A percentile compares a stretch with the other conserved stretches of the same genome.
Evolutionary conservation across 441 rosid genomes (phyloP).

Genomic region (Populus trichocarpa): DNA sequence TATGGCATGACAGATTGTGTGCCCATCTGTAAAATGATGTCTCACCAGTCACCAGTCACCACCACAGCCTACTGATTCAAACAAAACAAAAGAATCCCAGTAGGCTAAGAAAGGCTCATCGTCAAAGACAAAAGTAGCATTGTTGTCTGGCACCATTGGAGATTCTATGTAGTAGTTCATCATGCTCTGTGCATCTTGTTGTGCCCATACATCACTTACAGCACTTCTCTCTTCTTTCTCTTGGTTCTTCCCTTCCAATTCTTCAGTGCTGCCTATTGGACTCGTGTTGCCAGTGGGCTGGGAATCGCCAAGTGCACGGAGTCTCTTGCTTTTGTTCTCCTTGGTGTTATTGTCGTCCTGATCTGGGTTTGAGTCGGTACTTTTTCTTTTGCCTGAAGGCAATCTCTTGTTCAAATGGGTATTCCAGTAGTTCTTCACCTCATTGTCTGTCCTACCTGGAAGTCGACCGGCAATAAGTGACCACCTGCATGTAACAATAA

Average conservation of each 20-base stretch:
- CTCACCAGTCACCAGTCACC: background rate
- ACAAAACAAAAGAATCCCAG: conserved; percentile 42
- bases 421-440: conserved; percentile 91
- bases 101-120: conserved; percentile 40
- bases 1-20: conserved; percentile 6
- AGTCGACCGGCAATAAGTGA: conserved; percentile 78
- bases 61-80: conserved; percentile 23
- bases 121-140: conserved; percentile 37
- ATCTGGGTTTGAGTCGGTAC: conserved; percentile 19
- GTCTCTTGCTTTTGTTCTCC: conserved; percentile 3
- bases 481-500: conserved; percentile 47
- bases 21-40: conserved; percentile 6
- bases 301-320: background rate
- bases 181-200: conserved; percentile 29
- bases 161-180: conserved; percentile 33
- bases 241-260: conserved; percentile 8
- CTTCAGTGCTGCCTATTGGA: conserved; percentile 2
- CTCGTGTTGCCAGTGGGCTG: background rate
- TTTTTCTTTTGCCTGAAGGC: conserved; percentile 35
- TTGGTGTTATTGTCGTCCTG: background rate
- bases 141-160: conserved; percentile 28
- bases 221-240: conserved; percentile 7
- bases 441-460: conserved; percentile 86
- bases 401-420: conserved; percentile 64
- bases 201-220: conserved; percentile 26